Evolutionary conservation across 306 rosid genomes (phyloP), one percentile per base, ranked within the genome.

Genomic region (Dalbergia cochinchinensis): DNA sequence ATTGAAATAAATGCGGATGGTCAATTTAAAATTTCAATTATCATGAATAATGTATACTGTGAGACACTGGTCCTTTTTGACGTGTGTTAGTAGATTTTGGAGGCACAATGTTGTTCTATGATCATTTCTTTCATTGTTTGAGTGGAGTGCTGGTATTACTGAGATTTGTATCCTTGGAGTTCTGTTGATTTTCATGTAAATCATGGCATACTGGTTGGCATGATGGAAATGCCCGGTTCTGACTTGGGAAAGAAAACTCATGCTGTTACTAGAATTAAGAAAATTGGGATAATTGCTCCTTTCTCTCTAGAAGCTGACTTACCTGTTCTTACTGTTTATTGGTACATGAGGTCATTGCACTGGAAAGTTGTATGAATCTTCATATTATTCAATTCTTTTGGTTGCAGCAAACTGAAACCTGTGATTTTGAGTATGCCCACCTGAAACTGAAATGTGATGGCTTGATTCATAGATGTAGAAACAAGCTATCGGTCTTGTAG

Each of bases 141-240:
- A 59, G 47, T 15, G 48, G 82, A 19, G 63, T 22, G 20, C 26
- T 26, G 7, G 65, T 35, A 44, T 44, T 60, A 33, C 18, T 20
- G 0, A 64, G 69, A 11, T 42, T n/a, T 11, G 14, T 26, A 6
- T 44, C 4, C 51, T 67, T 60, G 65, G 41, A 55, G 11, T 77
- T 48, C 16, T 26, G 55, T 44, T 76, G 34, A 65, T 73, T 70
- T 77, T 55, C 37, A 44, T 26, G 58, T 50, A 63, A 65, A 78
- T 48, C 69, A 82, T 68, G 14, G 13, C 16, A 58, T 65, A 31
- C 48, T 58, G 71, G 11, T 68, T 6, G 66, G 47, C 51, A 35
- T 20, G 63, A 53, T 18, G 14, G 3, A 22, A 59, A 76, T 3
- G 45, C n/a, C 44, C 35, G 37, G 26, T 34, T 45, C 50, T 22